Percentiles rank a stretch among this genome's conserved stretches.
These are phyloP conservation scores for Sisymbrium altissimum DNA, from an alignment of 345 rosid genomes.

Conservation along the genomic window DNA sequence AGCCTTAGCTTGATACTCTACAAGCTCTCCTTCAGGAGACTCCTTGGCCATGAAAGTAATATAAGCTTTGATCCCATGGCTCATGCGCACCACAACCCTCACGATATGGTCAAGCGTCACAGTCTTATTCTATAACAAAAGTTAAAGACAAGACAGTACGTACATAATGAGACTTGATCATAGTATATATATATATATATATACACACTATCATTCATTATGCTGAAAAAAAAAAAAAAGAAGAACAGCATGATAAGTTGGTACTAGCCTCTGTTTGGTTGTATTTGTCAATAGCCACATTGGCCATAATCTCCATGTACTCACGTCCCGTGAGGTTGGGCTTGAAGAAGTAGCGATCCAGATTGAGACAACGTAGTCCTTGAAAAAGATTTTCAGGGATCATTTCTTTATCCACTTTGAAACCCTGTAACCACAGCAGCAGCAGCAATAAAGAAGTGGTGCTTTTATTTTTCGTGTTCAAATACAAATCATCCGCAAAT, in stretches of 20 bases:
- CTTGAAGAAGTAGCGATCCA: too few relatives aligned
- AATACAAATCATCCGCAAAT: too few relatives aligned
- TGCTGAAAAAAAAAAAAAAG: neutral
- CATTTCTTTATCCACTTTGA: too few relatives aligned
- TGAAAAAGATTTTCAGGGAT: too few relatives aligned
- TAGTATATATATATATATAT: too few relatives aligned
- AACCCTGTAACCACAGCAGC: too few relatives aligned
- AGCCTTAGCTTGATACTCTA: neutral
- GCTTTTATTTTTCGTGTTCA: too few relatives aligned
- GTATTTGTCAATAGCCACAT: constrained; percentile 1
- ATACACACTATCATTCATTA: too few relatives aligned
- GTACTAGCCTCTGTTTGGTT: neutral
- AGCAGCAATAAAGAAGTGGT: too few relatives aligned
- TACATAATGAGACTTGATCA: too few relatives aligned
- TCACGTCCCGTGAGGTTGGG: neutral
- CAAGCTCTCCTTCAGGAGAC: neutral
- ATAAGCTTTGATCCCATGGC: neutral
- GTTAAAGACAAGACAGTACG: too few relatives aligned
- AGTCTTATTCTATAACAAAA: neutral
- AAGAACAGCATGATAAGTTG: neutral
- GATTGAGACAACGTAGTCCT: too few relatives aligned
- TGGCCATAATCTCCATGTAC: neutral
- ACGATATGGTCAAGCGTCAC: neutral
- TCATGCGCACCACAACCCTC: neutral
- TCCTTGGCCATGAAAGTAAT: neutral